These are phyloP conservation scores for Extremus antarcticus DNA, from an alignment of 495 filamentous ascomycete genomes.

Conservation along the genomic window DNA sequence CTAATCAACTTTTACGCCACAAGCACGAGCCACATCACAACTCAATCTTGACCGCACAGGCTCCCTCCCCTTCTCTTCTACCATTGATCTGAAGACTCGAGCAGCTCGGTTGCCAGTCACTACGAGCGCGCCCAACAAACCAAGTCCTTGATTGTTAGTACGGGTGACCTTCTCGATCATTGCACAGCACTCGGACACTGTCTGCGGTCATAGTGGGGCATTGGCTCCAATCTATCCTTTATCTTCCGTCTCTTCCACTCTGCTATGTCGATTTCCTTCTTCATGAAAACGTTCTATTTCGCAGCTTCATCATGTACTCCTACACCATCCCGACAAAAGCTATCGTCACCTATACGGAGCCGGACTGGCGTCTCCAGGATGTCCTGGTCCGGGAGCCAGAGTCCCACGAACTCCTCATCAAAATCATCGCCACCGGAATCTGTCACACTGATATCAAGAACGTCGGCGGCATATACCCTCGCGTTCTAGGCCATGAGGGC, in stretches of 20 bases:
- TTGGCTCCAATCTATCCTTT: neutral
- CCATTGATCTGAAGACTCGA: no score
- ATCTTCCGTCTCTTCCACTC: no score
- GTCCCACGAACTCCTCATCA: slow-evolving; percentile 19
- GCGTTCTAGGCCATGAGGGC: slow-evolving; percentile 23
- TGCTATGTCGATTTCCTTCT: no score
- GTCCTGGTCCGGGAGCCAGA: slow-evolving; percentile 5
- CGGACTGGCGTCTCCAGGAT: neutral
- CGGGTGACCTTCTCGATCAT: no score
- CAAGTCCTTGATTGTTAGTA: no score
- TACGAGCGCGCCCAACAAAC: no score
- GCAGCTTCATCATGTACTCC: neutral
- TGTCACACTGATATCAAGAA: slow-evolving; percentile 15
- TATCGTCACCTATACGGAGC: slow-evolving; percentile 1
- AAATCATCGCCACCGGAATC: slow-evolving; percentile 19
- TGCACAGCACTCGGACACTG: no score
- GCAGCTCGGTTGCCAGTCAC: no score
- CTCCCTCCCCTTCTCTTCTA: no score
- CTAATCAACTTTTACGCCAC: no score
- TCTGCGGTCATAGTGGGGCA: neutral
- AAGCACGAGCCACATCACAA: neutral
- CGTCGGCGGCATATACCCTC: slow-evolving; percentile 9
- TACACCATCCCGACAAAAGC: slow-evolving; percentile 1
- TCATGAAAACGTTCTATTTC: neutral
- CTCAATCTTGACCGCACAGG: neutral